These are phyloP conservation scores for Tricharina praecox DNA, from an alignment of 495 filamentous ascomycete genomes.

Conservation along the genomic window DNA sequence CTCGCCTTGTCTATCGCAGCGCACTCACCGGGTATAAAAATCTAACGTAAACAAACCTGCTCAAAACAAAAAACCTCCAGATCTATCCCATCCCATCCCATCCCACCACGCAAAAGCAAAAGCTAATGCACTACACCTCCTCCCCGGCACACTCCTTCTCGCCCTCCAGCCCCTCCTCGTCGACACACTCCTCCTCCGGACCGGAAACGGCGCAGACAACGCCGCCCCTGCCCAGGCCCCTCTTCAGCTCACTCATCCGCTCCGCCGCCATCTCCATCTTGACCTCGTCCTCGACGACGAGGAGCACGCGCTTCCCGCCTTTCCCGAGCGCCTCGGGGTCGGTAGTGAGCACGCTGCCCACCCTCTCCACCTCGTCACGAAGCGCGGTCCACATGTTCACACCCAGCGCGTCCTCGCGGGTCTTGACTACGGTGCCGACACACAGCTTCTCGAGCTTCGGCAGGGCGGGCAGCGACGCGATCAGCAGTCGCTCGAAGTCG, in stretches of 20 bases:
- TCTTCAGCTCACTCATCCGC: background rate
- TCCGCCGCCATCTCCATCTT: background rate
- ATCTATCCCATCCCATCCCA: too few relatives aligned
- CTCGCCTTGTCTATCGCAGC: too few relatives aligned
- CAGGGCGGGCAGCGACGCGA: background rate
- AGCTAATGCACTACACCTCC: too few relatives aligned
- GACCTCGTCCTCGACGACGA: background rate
- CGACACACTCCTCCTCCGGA: background rate
- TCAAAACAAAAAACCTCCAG: too few relatives aligned
- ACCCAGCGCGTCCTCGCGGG: background rate
- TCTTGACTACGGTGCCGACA: background rate
- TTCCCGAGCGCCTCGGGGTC: background rate
- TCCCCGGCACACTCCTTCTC: background rate
- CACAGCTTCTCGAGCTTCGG: background rate
- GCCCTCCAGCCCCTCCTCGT: background rate
- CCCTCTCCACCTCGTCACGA: background rate
- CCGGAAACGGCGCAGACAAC: background rate
- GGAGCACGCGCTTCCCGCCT: background rate
- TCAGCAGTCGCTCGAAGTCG: background rate
- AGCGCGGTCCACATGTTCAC: background rate
- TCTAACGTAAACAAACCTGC: too few relatives aligned
- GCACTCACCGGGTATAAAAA: too few relatives aligned
- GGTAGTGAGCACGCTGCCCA: background rate
- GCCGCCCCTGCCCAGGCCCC: background rate
- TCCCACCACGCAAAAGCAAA: too few relatives aligned